These are phyloP conservation scores for Passiflora organensis DNA, from an alignment of 345 rosid species.

Conservation along the genomic window DNA sequence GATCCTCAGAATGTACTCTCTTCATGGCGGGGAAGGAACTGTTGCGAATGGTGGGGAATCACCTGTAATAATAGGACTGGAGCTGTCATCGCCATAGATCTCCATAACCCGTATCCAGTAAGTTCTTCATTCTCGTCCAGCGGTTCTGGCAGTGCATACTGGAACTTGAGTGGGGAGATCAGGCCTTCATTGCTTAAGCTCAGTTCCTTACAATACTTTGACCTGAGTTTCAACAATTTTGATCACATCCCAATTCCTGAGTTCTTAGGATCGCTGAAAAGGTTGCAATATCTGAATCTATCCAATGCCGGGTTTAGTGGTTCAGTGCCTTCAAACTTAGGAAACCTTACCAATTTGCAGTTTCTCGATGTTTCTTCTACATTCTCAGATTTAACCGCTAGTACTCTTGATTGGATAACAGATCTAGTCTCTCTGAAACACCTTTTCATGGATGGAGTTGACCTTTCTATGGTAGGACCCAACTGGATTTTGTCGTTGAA, in stretches of 20 bases:
- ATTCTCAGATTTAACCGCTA: conserved; percentile 10
- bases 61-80: conserved; percentile 24
- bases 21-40: conserved; percentile 33
- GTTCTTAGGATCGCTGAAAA: conserved; percentile 32
- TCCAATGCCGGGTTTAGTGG: conserved; percentile 34
- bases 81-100: conserved; percentile 29
- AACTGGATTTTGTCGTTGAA: conserved; percentile 3
- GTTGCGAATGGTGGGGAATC: conserved; percentile 43
- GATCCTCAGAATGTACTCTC: conserved; percentile 27
- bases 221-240: conserved; percentile 36
- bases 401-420: conserved; percentile 30
- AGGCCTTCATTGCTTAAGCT: conserved; percentile 34
- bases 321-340: conserved; percentile 25
- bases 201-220: conserved; percentile 28
- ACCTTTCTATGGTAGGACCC: conserved; percentile 11
- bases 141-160: conserved; percentile 8
- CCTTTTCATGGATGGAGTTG: conserved; percentile 8
- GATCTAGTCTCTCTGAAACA: conserved; percentile 33
- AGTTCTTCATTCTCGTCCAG: conserved; percentile 9
- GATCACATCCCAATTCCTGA: conserved; percentile 29
- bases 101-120: conserved; percentile 20
- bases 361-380: conserved; percentile 35
- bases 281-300: conserved; percentile 30
- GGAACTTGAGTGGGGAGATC: conserved; percentile 39
- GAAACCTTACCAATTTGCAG: conserved; percentile 32